A percentile compares a stretch with the other conserved stretches of the same genome.
phyloP scores from a whole-genome alignment of 306 rosid species.

The Corylus americana region DNA sequence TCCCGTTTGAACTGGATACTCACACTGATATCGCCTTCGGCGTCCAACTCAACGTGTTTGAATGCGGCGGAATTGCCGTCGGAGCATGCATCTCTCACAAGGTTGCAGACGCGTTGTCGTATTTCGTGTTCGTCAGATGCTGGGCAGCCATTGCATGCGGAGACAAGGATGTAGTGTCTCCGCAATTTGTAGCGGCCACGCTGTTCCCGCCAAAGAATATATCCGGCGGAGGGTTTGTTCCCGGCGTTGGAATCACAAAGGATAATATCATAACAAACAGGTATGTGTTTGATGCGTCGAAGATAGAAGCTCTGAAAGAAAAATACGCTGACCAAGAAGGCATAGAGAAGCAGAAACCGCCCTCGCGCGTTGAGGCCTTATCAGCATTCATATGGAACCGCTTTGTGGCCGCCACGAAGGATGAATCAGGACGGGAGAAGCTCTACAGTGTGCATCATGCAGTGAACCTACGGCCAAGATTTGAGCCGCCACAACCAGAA shows the following conservation, averaged over 20 bases:
- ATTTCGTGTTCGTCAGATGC: slow-evolving; percentile 36
- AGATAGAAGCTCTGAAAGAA: slow-evolving; percentile 40
- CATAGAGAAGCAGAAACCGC: slow-evolving; percentile 9
- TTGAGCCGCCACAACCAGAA: slow-evolving; percentile 39
- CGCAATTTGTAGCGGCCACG: slow-evolving; percentile 41
- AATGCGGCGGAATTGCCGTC: slow-evolving; percentile 56
- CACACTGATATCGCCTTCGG: slow-evolving; percentile 41
- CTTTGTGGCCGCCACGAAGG: slow-evolving; percentile 36
- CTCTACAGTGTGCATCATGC: slow-evolving; percentile 35
- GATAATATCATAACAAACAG: slow-evolving; percentile 42
- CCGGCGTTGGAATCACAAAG: slow-evolving; percentile 31
- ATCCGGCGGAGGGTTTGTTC: slow-evolving; percentile 23
- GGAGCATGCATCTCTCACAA: slow-evolving; percentile 57
- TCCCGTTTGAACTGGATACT: slow-evolving; percentile 46
- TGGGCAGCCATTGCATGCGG: slow-evolving; percentile 48
- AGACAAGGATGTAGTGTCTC: slow-evolving; percentile 14
- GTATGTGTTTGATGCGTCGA: slow-evolving; percentile 44
- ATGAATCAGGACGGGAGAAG: slow-evolving; percentile 2
- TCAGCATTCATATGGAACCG: slow-evolving; percentile 64
- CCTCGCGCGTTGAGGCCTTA: slow-evolving; percentile 59
- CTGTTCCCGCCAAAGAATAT: slow-evolving; percentile 56
- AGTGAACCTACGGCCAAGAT: slow-evolving; percentile 52
- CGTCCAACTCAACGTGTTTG: slow-evolving; percentile 53
- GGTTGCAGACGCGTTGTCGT: slow-evolving; percentile 49
- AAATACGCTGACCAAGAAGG: slow-evolving; percentile 17